A percentile compares a stretch with the other conserved stretches of the same genome.
Conservation (phyloP, 257 asterid genomes). For the Coffea eugenioides region DNA sequence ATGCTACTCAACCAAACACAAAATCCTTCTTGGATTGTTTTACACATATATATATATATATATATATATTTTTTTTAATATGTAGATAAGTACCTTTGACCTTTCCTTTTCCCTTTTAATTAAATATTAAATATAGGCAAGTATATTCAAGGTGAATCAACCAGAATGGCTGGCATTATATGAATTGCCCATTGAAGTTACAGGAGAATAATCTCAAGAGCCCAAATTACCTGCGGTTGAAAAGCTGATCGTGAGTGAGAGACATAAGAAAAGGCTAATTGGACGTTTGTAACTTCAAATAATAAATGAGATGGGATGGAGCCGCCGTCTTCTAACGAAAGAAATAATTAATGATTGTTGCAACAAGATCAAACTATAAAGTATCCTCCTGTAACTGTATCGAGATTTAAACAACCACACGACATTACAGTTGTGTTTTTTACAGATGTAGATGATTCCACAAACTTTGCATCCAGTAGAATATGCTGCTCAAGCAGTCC, state of each 20-base stretch:
- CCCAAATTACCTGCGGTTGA: not conserved
- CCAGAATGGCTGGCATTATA: not conserved
- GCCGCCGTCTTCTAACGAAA: not conserved
- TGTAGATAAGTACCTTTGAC: not conserved
- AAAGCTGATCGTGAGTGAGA: not conserved
- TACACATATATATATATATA: no score
- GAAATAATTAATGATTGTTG: not conserved
- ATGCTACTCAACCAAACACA: not conserved
- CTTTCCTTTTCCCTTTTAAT: no score
- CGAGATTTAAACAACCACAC: conserved; percentile 5
- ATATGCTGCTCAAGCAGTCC: conserved; percentile 1
- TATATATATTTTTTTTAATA: no score
- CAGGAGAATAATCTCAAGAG: no score
- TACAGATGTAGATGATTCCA: no score
- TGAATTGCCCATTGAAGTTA: not conserved
- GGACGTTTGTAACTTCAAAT: no score
- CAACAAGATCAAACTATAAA: not conserved
- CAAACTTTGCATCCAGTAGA: not conserved
- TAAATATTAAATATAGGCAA: no score
- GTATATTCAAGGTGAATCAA: not conserved
- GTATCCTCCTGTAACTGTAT: not conserved
- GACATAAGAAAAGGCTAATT: no score
- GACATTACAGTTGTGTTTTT: not conserved
- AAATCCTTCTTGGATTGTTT: no score
- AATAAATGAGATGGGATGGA: not conserved